These are phyloP conservation scores for Saccharomycopsis sp. DNA, from an alignment of 805 yeast species.

Conservation along the genomic window DNA sequence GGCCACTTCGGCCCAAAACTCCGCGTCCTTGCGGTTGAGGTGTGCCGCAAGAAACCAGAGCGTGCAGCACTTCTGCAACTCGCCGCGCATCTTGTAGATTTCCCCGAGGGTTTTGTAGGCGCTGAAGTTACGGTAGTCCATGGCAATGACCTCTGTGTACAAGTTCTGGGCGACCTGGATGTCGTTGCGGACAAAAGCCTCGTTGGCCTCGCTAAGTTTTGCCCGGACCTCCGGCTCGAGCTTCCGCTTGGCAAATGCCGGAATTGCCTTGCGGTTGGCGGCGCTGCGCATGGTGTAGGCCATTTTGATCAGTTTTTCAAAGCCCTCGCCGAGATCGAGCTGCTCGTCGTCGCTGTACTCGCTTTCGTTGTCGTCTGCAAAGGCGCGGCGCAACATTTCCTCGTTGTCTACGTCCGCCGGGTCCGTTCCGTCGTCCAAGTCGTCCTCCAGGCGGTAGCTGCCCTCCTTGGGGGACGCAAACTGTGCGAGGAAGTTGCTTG, in stretches of 20 bases:
- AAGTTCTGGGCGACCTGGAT: slow-evolving; percentile 50
- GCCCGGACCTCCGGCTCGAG: slow-evolving; percentile 68
- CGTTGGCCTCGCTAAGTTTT: slow-evolving; percentile 66
- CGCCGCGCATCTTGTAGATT: slow-evolving; percentile 62
- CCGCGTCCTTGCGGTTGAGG: slow-evolving; percentile 65
- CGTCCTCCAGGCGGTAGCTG: background rate
- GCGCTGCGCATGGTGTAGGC: slow-evolving; percentile 48
- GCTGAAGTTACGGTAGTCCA: slow-evolving; percentile 69
- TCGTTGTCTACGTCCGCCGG: background rate
- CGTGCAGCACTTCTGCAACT: slow-evolving; percentile 64
- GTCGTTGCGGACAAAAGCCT: slow-evolving; percentile 65
- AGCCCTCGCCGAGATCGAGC: slow-evolving; percentile 28
- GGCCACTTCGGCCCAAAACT: slow-evolving; percentile 74
- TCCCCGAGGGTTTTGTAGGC: slow-evolving; percentile 90
- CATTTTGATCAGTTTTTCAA: slow-evolving; percentile 58
- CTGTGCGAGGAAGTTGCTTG: no score
- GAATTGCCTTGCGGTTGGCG: background rate
- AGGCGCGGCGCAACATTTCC: background rate
- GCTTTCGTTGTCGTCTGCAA: slow-evolving; percentile 26
- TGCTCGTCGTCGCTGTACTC: slow-evolving; percentile 32
- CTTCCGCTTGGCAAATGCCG: slow-evolving; percentile 28
- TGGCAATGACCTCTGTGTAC: slow-evolving; percentile 64
- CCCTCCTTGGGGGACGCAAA: background rate
- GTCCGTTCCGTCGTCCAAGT: no score
- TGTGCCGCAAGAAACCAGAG: slow-evolving; percentile 81